These are phyloP conservation scores for Pleodorina starrii DNA, from an alignment of 139 green algal species.

Conservation along the genomic window DNA sequence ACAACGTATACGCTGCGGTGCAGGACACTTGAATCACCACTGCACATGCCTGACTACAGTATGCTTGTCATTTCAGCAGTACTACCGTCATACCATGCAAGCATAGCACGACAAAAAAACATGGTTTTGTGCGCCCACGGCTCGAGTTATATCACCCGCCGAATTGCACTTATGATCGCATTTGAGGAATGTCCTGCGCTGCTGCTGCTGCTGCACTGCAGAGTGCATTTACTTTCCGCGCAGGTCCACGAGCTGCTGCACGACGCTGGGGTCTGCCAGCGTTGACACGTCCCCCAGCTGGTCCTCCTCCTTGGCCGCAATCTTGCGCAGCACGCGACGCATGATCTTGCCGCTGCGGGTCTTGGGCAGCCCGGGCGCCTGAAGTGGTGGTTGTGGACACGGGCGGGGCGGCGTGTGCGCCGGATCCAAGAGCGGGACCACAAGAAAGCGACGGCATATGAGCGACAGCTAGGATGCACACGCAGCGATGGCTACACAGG, in stretches of 20 bases:
- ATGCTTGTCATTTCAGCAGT: too few species aligned
- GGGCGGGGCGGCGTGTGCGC: background rate
- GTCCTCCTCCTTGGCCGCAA: constrained; percentile 76
- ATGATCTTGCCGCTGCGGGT: constrained; percentile 94
- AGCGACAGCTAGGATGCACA: background rate
- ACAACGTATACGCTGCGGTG: too few species aligned
- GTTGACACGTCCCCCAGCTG: constrained; percentile 85
- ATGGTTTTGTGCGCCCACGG: too few species aligned
- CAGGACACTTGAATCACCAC: too few species aligned
- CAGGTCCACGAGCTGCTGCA: constrained; percentile 82
- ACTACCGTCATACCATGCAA: too few species aligned
- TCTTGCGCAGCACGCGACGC: constrained; percentile 91
- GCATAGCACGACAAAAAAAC: too few species aligned
- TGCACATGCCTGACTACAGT: too few species aligned
- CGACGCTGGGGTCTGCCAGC: constrained; percentile 88
- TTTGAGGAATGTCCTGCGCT: too few species aligned
- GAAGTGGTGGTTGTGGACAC: background rate
- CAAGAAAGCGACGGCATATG: background rate
- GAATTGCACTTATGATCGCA: too few species aligned
- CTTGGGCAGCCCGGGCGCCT: constrained; percentile 88
- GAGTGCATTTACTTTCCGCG: constrained; percentile 58
- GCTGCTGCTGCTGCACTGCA: too few species aligned
- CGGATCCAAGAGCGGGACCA: background rate
- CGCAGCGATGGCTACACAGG: background rate
- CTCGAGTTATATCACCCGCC: too few species aligned